phyloP scores from a whole-genome alignment of 2,329 filamentous ascomycete genomes.

The Ophiocordyceps camponoti-leonardi region DNA sequence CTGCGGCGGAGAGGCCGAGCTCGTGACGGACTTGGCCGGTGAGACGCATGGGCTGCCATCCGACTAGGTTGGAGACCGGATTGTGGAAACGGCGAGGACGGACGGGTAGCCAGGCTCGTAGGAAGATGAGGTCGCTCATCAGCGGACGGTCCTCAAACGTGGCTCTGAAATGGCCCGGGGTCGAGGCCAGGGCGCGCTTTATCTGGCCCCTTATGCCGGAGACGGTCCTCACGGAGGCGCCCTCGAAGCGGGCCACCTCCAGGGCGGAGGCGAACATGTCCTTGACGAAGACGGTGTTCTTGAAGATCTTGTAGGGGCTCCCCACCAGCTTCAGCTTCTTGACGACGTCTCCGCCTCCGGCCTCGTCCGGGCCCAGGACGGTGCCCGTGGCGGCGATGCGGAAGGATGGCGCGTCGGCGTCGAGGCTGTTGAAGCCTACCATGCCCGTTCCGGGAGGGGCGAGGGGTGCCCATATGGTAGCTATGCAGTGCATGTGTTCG shows the following conservation, averaged over 20 bases:
- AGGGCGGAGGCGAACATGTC: slow-evolving; percentile 92
- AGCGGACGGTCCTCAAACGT: slow-evolving; percentile 98
- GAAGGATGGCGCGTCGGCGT: slow-evolving; percentile 72
- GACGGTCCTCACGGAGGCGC: slow-evolving; percentile 87
- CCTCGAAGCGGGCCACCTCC: slow-evolving; percentile 97
- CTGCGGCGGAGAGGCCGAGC: slow-evolving; percentile 60
- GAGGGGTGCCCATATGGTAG: slow-evolving; percentile 84
- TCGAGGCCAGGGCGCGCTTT: slow-evolving; percentile 84
- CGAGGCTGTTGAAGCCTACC: slow-evolving; percentile 81
- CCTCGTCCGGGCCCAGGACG: slow-evolving; percentile 85
- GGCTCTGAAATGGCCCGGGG: slow-evolving; percentile 88
- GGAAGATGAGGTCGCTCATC: slow-evolving; percentile 89
- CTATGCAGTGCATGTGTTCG: slow-evolving; percentile 98
- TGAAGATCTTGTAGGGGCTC: slow-evolving; percentile 92
- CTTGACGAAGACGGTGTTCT: slow-evolving; percentile 97
- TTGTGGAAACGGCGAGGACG: slow-evolving; percentile 95
- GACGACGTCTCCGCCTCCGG: slow-evolving; percentile 75
- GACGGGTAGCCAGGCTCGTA: slow-evolving; percentile 92
- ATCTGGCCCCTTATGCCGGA: slow-evolving; percentile 93
- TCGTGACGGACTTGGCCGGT: slow-evolving; percentile 80
- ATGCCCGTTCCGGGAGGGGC: slow-evolving; percentile 94
- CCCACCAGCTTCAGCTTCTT: slow-evolving; percentile 98
- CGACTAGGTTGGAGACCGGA: slow-evolving; percentile 80
- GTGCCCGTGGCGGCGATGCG: slow-evolving; percentile 88
- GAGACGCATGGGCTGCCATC: slow-evolving; percentile 86